Conservation (phyloP, 768 basidiomycete species). For the Tulasnella sp. region DNA sequence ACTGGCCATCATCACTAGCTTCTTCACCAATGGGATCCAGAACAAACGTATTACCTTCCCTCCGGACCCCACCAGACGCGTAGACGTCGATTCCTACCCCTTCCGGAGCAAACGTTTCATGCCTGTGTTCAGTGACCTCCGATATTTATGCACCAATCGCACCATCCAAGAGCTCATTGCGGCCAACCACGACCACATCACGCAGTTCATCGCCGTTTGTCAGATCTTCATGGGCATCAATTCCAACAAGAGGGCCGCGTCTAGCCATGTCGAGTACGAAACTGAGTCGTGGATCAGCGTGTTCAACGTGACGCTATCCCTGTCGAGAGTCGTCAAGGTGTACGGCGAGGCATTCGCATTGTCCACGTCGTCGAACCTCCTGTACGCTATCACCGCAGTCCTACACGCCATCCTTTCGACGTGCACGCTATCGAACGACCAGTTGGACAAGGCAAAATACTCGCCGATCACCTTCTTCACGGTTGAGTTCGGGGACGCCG, state of each 20-base stretch:
- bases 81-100: conserved; percentile 76
- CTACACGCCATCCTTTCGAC: conserved; percentile 62
- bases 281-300: conserved; percentile 95
- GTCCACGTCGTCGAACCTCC: conserved; percentile 46
- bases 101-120: conserved; percentile 95
- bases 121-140: conserved; percentile 85
- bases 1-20: conserved; percentile 74
- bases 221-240: conserved; percentile 90
- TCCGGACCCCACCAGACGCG: conserved; percentile 24
- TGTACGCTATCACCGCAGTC: conserved; percentile 56
- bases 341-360: conserved; percentile 76
- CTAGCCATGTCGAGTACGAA: conserved; percentile 89
- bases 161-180: conserved; percentile 74
- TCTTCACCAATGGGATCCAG: conserved; percentile 84
- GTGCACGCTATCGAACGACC: conserved; percentile 55
- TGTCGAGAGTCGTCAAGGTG: conserved; percentile 79
- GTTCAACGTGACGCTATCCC: conserved; percentile 86
- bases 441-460: conserved; percentile 59
- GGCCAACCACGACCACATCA: conserved; percentile 51
- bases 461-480: conserved; percentile 50
- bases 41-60: conserved; percentile 52
- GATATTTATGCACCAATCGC: conserved; percentile 72
- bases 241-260: conserved; percentile 72
- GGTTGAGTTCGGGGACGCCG: conserved; percentile 49
- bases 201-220: conserved; percentile 64